A percentile compares a stretch with the other conserved stretches of the same genome.
phyloP scores from a whole-genome alignment of 116 monocot species.

The Cymodocea nodosa region DNA sequence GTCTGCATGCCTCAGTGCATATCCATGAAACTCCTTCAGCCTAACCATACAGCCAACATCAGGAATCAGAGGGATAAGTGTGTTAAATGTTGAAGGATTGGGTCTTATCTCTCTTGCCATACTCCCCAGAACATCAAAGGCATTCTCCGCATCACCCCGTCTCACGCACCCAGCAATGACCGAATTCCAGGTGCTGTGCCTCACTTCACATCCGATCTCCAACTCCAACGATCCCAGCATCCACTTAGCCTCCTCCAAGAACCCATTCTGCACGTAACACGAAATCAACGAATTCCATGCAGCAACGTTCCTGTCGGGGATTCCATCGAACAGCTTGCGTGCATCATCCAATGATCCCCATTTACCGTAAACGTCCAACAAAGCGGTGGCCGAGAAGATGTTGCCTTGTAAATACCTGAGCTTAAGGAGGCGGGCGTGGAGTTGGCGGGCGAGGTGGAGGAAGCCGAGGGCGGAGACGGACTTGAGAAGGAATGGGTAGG shows the following conservation, averaged over 20 bases:
- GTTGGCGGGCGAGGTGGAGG: conserved; percentile 28
- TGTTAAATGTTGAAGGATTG: conserved; percentile 49
- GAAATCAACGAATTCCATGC: conserved; percentile 49
- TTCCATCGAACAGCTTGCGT: conserved; percentile 52
- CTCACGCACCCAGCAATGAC: conserved; percentile 49
- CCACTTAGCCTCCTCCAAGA: conserved; percentile 19
- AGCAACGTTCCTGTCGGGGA: conserved; percentile 27
- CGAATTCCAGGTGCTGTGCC: conserved; percentile 51
- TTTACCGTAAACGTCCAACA: conserved; percentile 48
- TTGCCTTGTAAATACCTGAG: conserved; percentile 13
- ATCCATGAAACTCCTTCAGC: conserved; percentile 48
- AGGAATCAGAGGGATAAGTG: conserved; percentile 36
- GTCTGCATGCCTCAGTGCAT: conserved; percentile 24
- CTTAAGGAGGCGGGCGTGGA: conserved; percentile 42
- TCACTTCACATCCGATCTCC: conserved; percentile 15
- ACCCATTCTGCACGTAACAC: conserved; percentile 27
- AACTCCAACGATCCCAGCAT: conserved; percentile 33
- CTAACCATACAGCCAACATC: conserved; percentile 5
- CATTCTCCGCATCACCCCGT: conserved; percentile 20
- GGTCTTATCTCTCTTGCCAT: conserved; percentile 24
- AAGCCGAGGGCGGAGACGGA: conserved; percentile 22
- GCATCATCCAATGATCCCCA: conserved; percentile 24
- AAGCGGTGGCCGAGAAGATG: conserved; percentile 36
- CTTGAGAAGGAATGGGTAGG: conserved; percentile 54
- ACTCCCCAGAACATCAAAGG: conserved; percentile 24